Evolutionary conservation across 768 basidiomycete species (phyloP), one percentile per base, ranked within the genome.

Genomic region (Clitopilus hobsonii): DNA sequence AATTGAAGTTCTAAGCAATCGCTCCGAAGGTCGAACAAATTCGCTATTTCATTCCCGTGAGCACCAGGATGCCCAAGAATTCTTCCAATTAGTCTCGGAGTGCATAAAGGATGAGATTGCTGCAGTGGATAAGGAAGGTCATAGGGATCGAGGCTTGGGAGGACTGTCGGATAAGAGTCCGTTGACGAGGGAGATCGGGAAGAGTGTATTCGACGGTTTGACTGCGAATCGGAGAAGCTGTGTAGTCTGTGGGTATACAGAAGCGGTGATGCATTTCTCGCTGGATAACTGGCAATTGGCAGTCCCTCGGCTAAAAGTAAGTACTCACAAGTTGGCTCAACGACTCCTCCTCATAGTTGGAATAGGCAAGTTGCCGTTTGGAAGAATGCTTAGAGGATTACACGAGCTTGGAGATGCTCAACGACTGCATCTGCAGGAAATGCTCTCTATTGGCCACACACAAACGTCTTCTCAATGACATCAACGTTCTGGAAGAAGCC

Each of bases 11-110:
- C 78, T 95, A 26, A 82, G 84, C 16, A 67, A 74, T 20, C 76
- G 80, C 57, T 73, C 79, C 30, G 69, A 75, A 28, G 80, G 79
- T 50, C 80, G 80, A 58, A 64, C 75, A 58, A 79, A 80, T 60
- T 79, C 87, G 0, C 77, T 94, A 10, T 87, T 96, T 69, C 83
- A 84, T 60, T 93, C 93, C 1, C 86, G 92, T 11, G 94, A 97
- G 66, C 96, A 98, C 67, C 96, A 98, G 72, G 96, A 98, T 67
- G 96, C 96, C 4, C 96, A 98, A 65, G 96, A 98, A 66, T 80
- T 98, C n/a, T 98, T 97, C 73, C 88, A 96, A 61, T 85, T 98
- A 27, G 75, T 98, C 7, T 89, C 94, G 1, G 94, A 95, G 67
- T 89, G 86, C 52, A 78, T 98, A 61, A 92, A 92, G 71, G 87